Percentiles rank a stretch among this genome's conserved stretches.
These are phyloP conservation scores for Vitis riparia DNA, from an alignment of 164 flowering plant species.

Conservation along the genomic window DNA sequence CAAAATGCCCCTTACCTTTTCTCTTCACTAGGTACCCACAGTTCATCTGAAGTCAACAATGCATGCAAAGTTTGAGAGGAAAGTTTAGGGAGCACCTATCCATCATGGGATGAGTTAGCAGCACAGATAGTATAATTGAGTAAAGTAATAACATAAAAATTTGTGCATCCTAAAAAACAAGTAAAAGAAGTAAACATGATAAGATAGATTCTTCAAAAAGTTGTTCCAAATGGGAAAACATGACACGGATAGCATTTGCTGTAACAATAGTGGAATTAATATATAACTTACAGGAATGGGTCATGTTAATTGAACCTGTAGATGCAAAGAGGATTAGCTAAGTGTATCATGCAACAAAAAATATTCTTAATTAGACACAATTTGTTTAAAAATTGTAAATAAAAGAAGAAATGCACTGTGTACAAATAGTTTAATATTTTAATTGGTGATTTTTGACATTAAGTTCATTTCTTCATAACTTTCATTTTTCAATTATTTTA, in stretches of 20 bases:
- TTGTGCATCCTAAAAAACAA: not conserved
- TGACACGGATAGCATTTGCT: not conserved
- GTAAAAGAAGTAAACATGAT: not conserved
- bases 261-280: not conserved
- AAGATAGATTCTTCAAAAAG: not conserved
- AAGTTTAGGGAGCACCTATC: constrained; percentile 89
- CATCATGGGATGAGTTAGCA: constrained; percentile 14
- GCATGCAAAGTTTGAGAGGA: constrained; percentile 91
- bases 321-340: no score
- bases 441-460: no score
- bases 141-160: not conserved
- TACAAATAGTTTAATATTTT: no score
- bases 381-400: no score
- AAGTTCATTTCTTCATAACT: no score
- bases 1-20: constrained; percentile 55
- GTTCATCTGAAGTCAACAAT: constrained; percentile 82
- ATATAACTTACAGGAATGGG: no score
- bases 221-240: not conserved
- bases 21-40: constrained; percentile 97
- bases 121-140: not conserved
- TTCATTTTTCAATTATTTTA: no score
- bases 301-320: no score
- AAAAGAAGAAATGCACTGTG: no score
- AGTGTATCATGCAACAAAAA: no score
- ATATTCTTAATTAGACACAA: no score